phyloP scores from a whole-genome alignment of 129 eudicot genomes.

The Lactuca saligna region DNA sequence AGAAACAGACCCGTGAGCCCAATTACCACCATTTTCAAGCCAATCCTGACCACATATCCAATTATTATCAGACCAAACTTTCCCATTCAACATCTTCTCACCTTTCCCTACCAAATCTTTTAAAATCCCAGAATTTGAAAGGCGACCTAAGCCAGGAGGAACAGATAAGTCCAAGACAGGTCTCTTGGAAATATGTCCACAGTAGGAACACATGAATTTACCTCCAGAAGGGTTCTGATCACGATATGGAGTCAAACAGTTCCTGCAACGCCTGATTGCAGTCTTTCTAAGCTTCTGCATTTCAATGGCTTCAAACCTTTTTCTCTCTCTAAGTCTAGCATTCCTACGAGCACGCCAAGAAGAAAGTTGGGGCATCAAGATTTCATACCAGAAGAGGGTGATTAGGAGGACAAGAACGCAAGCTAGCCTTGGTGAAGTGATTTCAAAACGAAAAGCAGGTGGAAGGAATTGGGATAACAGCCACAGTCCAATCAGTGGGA shows the following conservation, averaged over 20 bases:
- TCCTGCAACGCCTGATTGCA: conserved; percentile 80
- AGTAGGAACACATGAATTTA: conserved; percentile 76
- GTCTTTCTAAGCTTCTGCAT: conserved; percentile 78
- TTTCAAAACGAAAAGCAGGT: conserved; percentile 81
- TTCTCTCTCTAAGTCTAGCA: conserved; percentile 82
- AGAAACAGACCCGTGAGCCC: conserved; percentile 54
- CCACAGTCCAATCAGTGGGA: conserved; percentile 89
- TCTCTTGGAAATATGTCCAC: conserved; percentile 86
- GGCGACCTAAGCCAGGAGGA: conserved; percentile 49
- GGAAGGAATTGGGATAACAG: conserved; percentile 85
- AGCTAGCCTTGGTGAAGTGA: conserved; percentile 84
- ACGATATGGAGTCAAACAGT: conserved; percentile 78
- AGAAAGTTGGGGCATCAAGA: conserved; percentile 80
- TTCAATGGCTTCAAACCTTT: conserved; percentile 80
- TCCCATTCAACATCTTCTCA: conserved; percentile 69
- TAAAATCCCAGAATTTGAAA: conserved; percentile 57
- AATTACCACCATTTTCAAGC: conserved; percentile 65
- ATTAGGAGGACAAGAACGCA: conserved; percentile 76
- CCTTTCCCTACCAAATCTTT: conserved; percentile 68
- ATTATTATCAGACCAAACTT: conserved; percentile 66
- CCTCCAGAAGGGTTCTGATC: conserved; percentile 96
- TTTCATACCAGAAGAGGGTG: conserved; percentile 86
- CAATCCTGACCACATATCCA: conserved; percentile 76
- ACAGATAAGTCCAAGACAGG: conserved; percentile 74
- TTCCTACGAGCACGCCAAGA: conserved; percentile 76